A percentile compares a stretch with the other conserved stretches of the same genome.
Evolutionary conservation across 768 basidiomycete genomes (phyloP).

Genomic region (Xerocomus potaroensis): DNA sequence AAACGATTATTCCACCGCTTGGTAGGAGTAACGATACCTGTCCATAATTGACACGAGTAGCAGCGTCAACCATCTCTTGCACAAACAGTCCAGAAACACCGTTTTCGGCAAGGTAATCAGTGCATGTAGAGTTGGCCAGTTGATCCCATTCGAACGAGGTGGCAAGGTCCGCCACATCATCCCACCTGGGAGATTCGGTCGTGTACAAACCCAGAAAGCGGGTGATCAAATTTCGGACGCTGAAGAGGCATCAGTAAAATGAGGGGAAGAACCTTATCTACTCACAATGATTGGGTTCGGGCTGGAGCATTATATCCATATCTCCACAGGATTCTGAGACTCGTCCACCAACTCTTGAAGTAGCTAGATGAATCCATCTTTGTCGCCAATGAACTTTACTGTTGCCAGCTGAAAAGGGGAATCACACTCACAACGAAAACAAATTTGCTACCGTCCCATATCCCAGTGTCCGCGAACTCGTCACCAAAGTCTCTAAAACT

Average conservation of each 20-base stretch:
- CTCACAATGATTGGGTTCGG: slow-evolving; percentile 53
- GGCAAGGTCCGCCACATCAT: slow-evolving; percentile 57
- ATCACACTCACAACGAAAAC: slow-evolving; percentile 51
- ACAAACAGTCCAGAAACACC: slow-evolving; percentile 58
- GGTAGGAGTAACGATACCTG: slow-evolving; percentile 41
- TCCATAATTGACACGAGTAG: slow-evolving; percentile 82
- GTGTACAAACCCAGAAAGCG: slow-evolving; percentile 55
- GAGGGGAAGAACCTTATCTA: neutral
- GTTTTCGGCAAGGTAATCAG: slow-evolving; percentile 51
- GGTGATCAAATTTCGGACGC: slow-evolving; percentile 53
- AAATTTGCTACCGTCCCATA: slow-evolving; percentile 83
- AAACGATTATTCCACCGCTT: neutral
- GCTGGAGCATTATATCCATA: slow-evolving; percentile 66
- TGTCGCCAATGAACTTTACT: slow-evolving; percentile 14
- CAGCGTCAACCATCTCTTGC: slow-evolving; percentile 72
- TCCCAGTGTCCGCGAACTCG: slow-evolving; percentile 46
- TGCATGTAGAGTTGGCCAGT: slow-evolving; percentile 46
- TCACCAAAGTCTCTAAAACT: slow-evolving; percentile 48
- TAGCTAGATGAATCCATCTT: slow-evolving; percentile 39
- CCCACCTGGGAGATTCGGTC: slow-evolving; percentile 53
- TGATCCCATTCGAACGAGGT: slow-evolving; percentile 45
- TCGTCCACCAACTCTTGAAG: slow-evolving; percentile 59
- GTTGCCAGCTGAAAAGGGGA: neutral
- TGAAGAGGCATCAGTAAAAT: slow-evolving; percentile 22
- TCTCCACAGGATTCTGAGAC: slow-evolving; percentile 68